Conservation (phyloP, 2,329 filamentous ascomycete genomes). For the Calonectria ilicicola region DNA sequence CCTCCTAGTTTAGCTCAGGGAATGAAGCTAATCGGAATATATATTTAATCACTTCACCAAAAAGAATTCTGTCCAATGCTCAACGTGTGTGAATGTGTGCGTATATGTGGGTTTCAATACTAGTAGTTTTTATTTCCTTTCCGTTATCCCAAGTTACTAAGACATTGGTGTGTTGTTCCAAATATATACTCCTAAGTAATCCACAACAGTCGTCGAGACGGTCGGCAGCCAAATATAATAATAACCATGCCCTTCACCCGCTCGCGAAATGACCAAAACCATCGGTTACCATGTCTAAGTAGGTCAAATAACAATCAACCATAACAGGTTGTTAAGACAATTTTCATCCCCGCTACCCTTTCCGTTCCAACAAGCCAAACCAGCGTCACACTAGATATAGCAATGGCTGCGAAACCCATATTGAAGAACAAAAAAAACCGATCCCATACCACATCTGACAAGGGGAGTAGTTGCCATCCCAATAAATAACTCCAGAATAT, state of each 20-base stretch:
- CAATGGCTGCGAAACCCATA: not conserved
- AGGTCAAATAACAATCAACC: constrained; percentile 10
- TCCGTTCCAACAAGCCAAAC: not conserved
- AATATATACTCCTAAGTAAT: constrained; percentile 15
- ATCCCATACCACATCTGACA: not conserved
- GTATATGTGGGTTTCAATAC: not conserved
- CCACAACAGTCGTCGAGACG: not conserved
- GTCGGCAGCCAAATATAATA: not conserved
- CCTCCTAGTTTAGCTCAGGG: not conserved
- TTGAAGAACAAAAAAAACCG: not conserved
- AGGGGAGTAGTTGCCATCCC: not conserved
- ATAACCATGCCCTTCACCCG: not conserved
- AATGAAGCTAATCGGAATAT: not conserved
- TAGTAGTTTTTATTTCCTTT: not conserved
- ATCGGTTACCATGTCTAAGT: constrained; percentile 10
- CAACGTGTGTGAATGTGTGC: not conserved
- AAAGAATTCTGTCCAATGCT: not conserved
- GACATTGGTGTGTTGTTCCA: not conserved
- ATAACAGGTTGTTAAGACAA: not conserved
- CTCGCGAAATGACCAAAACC: constrained; percentile 1
- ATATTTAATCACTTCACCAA: not conserved
- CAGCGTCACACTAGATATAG: not conserved
- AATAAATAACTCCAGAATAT: constrained; percentile 8
- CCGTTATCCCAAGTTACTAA: not conserved
- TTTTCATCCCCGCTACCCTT: constrained; percentile 7